These are phyloP conservation scores for Tylopilus balloui DNA, from an alignment of 768 basidiomycete species.

Conservation along the genomic window DNA sequence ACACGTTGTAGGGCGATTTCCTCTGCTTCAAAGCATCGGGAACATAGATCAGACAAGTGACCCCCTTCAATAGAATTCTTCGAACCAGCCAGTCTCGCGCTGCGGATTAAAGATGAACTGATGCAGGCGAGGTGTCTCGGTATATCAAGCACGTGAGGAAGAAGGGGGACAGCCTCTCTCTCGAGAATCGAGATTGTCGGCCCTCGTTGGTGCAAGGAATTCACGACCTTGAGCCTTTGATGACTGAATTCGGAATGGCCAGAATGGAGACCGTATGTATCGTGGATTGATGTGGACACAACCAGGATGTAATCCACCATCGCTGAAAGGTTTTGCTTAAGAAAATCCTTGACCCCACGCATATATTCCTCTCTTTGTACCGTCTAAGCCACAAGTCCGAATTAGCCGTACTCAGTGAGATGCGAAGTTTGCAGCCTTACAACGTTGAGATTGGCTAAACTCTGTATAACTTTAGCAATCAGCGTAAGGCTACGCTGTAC, in stretches of 20 bases:
- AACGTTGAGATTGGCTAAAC: constrained; percentile 77
- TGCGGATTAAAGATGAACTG: constrained; percentile 70
- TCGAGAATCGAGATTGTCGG: constrained; percentile 52
- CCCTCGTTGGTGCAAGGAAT: constrained; percentile 55
- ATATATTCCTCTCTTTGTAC: constrained; percentile 79
- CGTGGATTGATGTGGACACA: constrained; percentile 54
- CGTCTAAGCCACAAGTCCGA: constrained; percentile 34
- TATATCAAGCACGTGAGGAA: constrained; percentile 73
- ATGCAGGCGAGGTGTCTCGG: constrained; percentile 75
- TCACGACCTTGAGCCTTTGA: constrained; percentile 50
- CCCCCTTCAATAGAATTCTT: constrained; percentile 31
- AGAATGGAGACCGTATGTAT: constrained; percentile 24
- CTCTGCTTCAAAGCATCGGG: constrained; percentile 65
- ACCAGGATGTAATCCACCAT: constrained; percentile 79
- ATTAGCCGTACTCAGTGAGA: constrained; percentile 2
- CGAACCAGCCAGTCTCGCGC: constrained; percentile 43
- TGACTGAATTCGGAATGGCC: constrained; percentile 37
- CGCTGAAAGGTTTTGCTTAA: constrained; percentile 53
- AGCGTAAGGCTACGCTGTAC: constrained; percentile 79
- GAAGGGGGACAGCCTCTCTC: constrained; percentile 65
- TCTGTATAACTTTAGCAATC: constrained; percentile 87
- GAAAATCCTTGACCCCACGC: constrained; percentile 71
- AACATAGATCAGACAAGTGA: constrained; percentile 52
- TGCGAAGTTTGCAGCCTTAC: constrained; percentile 37
- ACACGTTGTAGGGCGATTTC: constrained; percentile 64